Conservation (phyloP, 768 basidiomycete genomes). For the Atractiella rhizophila region DNA sequence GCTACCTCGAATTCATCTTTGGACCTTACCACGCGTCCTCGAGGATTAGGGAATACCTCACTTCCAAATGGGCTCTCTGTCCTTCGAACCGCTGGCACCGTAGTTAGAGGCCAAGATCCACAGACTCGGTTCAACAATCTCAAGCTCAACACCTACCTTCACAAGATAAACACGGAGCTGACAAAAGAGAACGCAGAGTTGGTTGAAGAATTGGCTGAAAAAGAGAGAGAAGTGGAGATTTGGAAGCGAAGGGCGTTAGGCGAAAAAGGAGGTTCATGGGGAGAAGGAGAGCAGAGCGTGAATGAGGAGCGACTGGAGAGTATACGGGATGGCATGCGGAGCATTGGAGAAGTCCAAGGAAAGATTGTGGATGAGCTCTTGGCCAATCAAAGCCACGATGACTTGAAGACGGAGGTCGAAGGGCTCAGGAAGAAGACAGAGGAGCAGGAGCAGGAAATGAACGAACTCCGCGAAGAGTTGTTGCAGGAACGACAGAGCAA, state of each 20-base stretch:
- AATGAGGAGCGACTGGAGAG: background rate
- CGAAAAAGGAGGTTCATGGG: background rate
- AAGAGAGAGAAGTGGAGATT: background rate
- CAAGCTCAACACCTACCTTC: constrained; percentile 63
- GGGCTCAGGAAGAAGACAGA: background rate
- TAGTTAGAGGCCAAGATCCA: constrained; percentile 30
- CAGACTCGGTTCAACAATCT: constrained; percentile 39
- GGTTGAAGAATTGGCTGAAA: constrained; percentile 16
- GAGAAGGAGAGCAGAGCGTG: background rate
- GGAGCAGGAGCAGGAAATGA: constrained; percentile 7
- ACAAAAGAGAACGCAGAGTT: constrained; percentile 63
- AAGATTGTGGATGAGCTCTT: background rate
- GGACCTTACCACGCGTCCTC: constrained; percentile 52
- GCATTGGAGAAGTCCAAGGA: background rate
- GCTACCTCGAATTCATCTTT: constrained; percentile 62
- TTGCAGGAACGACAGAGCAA: constrained; percentile 2
- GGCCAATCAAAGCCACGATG: no score
- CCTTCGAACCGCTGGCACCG: constrained; percentile 24
- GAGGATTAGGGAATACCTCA: constrained; percentile 50
- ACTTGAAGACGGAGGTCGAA: constrained; percentile 1
- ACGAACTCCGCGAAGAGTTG: constrained; percentile 7
- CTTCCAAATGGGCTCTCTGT: constrained; percentile 63
- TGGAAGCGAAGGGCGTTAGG: background rate
- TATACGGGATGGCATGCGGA: constrained; percentile 2
- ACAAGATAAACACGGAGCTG: constrained; percentile 53